A percentile compares a stretch with the other conserved stretches of the same genome.
These are phyloP conservation scores for Wickerhamomyces hampshirensis DNA, from an alignment of 805 yeast species.

Conservation along the genomic window DNA sequence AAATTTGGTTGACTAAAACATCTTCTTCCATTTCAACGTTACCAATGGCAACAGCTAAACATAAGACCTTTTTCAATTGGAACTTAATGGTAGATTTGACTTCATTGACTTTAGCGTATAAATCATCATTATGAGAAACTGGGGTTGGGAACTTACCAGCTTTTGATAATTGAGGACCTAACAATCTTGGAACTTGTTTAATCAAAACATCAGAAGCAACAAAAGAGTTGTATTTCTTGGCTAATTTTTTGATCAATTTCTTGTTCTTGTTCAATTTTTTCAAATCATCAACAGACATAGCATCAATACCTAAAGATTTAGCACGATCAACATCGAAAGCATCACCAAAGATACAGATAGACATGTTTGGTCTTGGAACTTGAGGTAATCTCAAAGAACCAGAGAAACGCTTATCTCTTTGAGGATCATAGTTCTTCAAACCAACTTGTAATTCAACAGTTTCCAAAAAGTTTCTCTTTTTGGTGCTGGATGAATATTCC, in stretches of 20 bases:
- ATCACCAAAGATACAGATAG: constrained; percentile 99
- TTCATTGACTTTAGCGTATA: constrained; percentile 91
- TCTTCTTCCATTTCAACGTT: constrained; percentile 99
- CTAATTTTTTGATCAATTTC: constrained; percentile 98
- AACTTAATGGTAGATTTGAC: constrained; percentile 99
- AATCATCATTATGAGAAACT: constrained; percentile 98
- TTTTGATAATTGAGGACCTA: constrained; percentile 99
- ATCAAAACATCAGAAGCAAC: constrained; percentile 98
- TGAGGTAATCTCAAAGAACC: constrained; percentile 97
- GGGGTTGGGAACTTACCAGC: constrained; percentile 99
- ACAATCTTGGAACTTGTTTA: constrained; percentile 99
- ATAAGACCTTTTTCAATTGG: constrained; percentile 99
- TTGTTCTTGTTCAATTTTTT: constrained; percentile 99
- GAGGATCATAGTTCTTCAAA: constrained; percentile 99
- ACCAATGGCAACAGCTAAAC: constrained; percentile 99
- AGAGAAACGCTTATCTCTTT: constrained; percentile 99
- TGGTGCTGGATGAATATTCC: constrained; percentile 86
- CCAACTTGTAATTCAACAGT: constrained; percentile 99
- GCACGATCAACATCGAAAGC: constrained; percentile 99
- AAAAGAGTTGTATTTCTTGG: constrained; percentile 99
- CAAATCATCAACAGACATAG: constrained; percentile 99
- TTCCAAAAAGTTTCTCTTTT: constrained; percentile 99
- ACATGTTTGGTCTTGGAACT: constrained; percentile 99
- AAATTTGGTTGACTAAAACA: constrained; percentile 91
- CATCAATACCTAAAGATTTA: constrained; percentile 97